phyloP scores from a whole-genome alignment of 768 basidiomycete genomes.

The Tubosaeta brunneosetosa region DNA sequence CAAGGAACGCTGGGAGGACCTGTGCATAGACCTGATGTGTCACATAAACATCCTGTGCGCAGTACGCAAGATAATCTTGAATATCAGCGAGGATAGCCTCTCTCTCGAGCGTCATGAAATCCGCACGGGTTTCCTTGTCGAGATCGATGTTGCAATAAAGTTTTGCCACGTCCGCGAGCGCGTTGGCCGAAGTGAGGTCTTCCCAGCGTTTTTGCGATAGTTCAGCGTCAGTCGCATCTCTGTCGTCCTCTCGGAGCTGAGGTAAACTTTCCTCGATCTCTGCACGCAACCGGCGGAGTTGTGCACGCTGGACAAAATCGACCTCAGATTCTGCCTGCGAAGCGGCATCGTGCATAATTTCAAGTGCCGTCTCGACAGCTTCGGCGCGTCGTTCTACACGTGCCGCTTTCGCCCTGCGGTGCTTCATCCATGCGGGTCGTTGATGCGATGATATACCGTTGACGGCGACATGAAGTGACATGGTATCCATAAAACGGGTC shows the following conservation, averaged over 20 bases:
- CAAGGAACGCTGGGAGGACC: slow-evolving; percentile 77
- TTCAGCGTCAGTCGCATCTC: slow-evolving; percentile 40
- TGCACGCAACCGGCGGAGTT: slow-evolving; percentile 35
- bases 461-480: slow-evolving; percentile 91
- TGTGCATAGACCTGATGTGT: slow-evolving; percentile 78
- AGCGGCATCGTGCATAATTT: slow-evolving; percentile 43
- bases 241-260: slow-evolving; percentile 31
- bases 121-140: slow-evolving; percentile 73
- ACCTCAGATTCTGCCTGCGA: slow-evolving; percentile 35
- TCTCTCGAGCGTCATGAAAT: slow-evolving; percentile 69
- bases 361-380: slow-evolving; percentile 58
- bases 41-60: slow-evolving; percentile 76
- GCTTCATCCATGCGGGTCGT: slow-evolving; percentile 87
- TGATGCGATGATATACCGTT: slow-evolving; percentile 94
- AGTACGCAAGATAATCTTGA: slow-evolving; percentile 76
- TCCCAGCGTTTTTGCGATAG: slow-evolving; percentile 73
- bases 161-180: slow-evolving; percentile 85
- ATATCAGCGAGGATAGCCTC: slow-evolving; percentile 61
- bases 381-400: slow-evolving; percentile 55
- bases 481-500: slow-evolving; percentile 88
- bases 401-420: slow-evolving; percentile 64
- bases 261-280: slow-evolving; percentile 41
- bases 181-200: slow-evolving; percentile 87
- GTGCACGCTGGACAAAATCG: slow-evolving; percentile 34
- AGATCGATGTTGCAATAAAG: slow-evolving; percentile 81